These are phyloP conservation scores for Pseudogymnoascus sp. DNA, from an alignment of 2,329 filamentous ascomycete genomes.

Conservation along the genomic window DNA sequence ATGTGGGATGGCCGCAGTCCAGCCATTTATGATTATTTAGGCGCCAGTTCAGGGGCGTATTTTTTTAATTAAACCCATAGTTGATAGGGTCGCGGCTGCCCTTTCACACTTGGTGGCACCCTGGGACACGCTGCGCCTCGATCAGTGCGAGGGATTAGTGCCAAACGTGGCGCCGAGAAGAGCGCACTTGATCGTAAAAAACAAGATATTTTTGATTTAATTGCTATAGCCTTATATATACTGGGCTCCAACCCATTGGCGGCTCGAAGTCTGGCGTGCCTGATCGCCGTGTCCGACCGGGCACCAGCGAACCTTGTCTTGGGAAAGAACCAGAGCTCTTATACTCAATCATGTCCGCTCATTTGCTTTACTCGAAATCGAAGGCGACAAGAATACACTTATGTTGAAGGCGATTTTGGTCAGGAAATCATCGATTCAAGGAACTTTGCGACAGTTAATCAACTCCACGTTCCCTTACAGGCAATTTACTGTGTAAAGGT, in stretches of 20 bases:
- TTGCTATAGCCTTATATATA: background rate
- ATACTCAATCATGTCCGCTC: background rate
- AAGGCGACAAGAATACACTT: background rate
- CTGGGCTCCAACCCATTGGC: background rate
- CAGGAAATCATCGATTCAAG: background rate
- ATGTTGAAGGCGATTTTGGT: background rate
- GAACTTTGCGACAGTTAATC: background rate
- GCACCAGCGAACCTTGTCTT: background rate
- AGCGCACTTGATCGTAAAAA: background rate
- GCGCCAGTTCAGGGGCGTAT: background rate
- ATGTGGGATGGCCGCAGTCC: background rate
- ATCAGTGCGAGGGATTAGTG: background rate
- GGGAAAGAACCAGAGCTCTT: background rate
- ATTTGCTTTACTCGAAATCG: background rate
- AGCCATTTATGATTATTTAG: background rate
- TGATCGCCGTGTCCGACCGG: background rate
- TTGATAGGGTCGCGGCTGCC: background rate
- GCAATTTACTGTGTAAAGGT: background rate
- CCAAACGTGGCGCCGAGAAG: background rate
- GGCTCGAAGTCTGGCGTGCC: background rate
- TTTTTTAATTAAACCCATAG: background rate
- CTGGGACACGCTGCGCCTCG: background rate
- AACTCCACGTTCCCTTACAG: background rate
- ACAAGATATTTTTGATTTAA: background rate
- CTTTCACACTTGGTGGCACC: background rate